These are phyloP conservation scores for Metarhizium humberi DNA, from an alignment of 2,329 filamentous ascomycete genomes.

Conservation along the genomic window DNA sequence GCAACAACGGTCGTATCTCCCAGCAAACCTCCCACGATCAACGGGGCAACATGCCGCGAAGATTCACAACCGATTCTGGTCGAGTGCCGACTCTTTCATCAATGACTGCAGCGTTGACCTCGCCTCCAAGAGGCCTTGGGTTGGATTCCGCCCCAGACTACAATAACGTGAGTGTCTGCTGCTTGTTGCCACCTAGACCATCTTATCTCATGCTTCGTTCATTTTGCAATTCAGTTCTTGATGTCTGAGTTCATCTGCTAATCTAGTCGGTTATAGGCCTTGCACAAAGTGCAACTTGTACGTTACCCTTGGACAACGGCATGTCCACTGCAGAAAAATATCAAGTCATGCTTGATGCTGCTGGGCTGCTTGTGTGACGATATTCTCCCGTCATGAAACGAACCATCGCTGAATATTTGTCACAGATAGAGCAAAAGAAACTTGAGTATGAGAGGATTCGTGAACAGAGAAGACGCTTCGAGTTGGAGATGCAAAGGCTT, in stretches of 20 bases:
- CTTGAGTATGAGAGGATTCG: constrained; percentile 84
- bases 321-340: background rate
- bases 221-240: background rate
- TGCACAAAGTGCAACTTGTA: constrained; percentile 72
- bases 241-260: background rate
- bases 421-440: constrained; percentile 86
- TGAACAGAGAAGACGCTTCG: constrained; percentile 81
- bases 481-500: constrained; percentile 84
- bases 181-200: background rate
- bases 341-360: background rate
- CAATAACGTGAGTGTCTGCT: constrained; percentile 24
- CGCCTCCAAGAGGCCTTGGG: constrained; percentile 38
- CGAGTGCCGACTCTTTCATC: constrained; percentile 67
- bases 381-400: background rate
- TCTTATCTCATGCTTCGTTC: background rate
- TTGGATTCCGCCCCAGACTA: constrained; percentile 35
- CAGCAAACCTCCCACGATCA: constrained; percentile 50
- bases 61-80: constrained; percentile 88
- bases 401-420: background rate
- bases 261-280: constrained; percentile 34
- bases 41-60: constrained; percentile 71
- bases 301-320: constrained; percentile 22
- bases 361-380: background rate
- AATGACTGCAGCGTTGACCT: constrained; percentile 32
- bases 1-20: constrained; percentile 56